phyloP scores from a whole-genome alignment of 2,329 filamentous ascomycete genomes.

The Colletotrichum sp. region DNA sequence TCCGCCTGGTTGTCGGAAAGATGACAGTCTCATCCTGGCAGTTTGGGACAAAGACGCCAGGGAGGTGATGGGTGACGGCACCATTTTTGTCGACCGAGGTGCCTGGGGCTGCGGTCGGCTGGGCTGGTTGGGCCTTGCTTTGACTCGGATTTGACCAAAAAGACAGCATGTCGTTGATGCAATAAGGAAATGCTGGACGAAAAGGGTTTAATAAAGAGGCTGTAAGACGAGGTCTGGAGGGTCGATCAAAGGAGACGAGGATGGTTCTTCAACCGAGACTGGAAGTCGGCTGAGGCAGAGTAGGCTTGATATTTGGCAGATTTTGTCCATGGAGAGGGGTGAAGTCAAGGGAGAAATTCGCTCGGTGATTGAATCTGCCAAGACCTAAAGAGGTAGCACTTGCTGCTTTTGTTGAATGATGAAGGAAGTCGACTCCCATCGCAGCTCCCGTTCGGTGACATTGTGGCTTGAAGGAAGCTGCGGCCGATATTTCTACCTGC shows the following conservation, averaged over 20 bases:
- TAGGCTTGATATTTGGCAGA: neutral
- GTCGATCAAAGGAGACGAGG: neutral
- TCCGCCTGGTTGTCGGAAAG: neutral
- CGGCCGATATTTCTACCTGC: neutral
- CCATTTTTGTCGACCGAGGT: neutral
- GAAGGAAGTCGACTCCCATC: neutral
- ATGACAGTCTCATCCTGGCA: neutral
- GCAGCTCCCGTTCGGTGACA: neutral
- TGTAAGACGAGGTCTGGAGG: neutral
- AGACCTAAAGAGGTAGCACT: neutral
- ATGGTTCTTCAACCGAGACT: neutral
- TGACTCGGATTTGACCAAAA: neutral
- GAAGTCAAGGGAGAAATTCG: neutral
- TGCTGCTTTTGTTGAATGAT: neutral
- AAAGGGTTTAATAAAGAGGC: neutral
- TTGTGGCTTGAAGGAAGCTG: neutral
- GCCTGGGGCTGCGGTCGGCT: neutral
- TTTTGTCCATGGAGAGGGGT: neutral
- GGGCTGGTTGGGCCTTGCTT: neutral
- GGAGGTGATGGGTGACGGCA: neutral
- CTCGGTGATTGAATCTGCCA: neutral
- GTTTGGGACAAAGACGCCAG: neutral
- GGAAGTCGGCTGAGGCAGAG: neutral
- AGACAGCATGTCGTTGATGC: neutral
- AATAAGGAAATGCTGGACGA: neutral